Conservation (phyloP, 192 early-diverging fungal species). For the Paraglomus brasilianum region DNA sequence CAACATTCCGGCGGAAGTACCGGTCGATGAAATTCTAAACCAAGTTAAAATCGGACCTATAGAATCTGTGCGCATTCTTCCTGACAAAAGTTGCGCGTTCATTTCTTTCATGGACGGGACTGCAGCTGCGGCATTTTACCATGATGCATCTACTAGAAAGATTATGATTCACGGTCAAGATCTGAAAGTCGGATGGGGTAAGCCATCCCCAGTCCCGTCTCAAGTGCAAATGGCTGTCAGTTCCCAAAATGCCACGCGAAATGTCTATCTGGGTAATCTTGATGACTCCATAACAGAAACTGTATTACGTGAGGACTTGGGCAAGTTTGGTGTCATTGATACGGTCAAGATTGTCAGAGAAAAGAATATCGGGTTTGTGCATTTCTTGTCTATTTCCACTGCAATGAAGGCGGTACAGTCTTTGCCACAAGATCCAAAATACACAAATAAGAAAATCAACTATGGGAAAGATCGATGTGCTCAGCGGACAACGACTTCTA, state of each 20-base stretch:
- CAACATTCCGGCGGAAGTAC: constrained; percentile 61
- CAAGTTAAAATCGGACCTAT: constrained; percentile 67
- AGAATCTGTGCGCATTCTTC: constrained; percentile 66
- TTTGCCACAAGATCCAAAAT: constrained; percentile 57
- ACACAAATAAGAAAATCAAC: constrained; percentile 59
- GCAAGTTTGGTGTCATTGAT: constrained; percentile 71
- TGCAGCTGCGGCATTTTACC: constrained; percentile 61
- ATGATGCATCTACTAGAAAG: constrained; percentile 49
- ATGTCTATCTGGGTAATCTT: constrained; percentile 78
- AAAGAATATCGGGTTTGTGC: constrained; percentile 82
- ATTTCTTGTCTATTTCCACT: constrained; percentile 65
- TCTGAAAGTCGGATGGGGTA: constrained; percentile 78
- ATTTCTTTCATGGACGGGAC: constrained; percentile 73
- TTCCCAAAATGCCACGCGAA: constrained; percentile 64
- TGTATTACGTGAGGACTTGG: constrained; percentile 56
- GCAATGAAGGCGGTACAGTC: constrained; percentile 74
- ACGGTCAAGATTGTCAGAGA: constrained; percentile 68
- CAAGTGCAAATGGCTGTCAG: constrained; percentile 57
- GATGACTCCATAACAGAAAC: constrained; percentile 64
- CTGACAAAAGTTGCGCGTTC: constrained; percentile 81
- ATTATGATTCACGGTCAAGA: constrained; percentile 57
- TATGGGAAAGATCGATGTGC: constrained; percentile 88
- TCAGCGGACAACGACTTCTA: constrained; percentile 24
- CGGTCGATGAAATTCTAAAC: constrained; percentile 67
- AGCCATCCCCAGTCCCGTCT: constrained; percentile 50